Percentiles rank a stretch among this genome's conserved stretches.
phyloP scores from a whole-genome alignment of 73 alveolate species.

The Paramecium caudatum region DNA sequence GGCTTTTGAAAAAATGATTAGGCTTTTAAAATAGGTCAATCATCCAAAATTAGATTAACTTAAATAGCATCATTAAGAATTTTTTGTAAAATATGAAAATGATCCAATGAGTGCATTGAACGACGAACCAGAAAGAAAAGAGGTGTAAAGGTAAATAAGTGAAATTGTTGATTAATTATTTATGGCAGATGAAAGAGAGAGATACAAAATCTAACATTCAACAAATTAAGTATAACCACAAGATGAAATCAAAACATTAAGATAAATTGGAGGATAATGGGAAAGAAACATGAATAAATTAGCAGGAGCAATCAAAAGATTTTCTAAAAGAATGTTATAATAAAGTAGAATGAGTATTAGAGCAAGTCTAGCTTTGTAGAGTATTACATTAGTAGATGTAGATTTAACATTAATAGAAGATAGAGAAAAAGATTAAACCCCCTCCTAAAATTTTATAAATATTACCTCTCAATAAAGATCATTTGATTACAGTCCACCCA shows the following conservation, averaged over 20 bases:
- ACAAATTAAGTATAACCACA: neutral
- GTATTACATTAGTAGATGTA: too few species aligned
- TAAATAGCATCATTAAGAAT: conserved; percentile 11
- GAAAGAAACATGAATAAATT: conserved; percentile 27
- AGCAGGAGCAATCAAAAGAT: conserved; percentile 46
- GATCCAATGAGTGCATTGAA: neutral
- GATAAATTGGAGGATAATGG: conserved; percentile 44
- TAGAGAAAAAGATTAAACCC: too few species aligned
- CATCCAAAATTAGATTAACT: conserved; percentile 38
- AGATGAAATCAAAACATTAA: neutral
- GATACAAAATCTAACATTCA: neutral
- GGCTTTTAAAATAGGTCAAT: neutral
- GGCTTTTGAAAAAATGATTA: conserved; percentile 45
- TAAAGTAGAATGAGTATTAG: neutral
- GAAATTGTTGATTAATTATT: neutral
- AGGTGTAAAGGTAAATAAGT: neutral
- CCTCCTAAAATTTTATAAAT: conserved; percentile 52
- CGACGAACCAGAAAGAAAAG: conserved; percentile 14
- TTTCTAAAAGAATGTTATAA: conserved; percentile 21
- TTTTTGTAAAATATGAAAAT: conserved; percentile 33
- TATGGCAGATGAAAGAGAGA: conserved; percentile 65
- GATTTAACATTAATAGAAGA: neutral
- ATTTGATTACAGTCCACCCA: conserved; percentile 54
- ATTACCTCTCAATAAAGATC: neutral
- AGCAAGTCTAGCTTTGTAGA: too few species aligned